These are phyloP conservation scores for Annulohypoxylon nitens DNA, from an alignment of 495 filamentous ascomycete species.

Conservation along the genomic window DNA sequence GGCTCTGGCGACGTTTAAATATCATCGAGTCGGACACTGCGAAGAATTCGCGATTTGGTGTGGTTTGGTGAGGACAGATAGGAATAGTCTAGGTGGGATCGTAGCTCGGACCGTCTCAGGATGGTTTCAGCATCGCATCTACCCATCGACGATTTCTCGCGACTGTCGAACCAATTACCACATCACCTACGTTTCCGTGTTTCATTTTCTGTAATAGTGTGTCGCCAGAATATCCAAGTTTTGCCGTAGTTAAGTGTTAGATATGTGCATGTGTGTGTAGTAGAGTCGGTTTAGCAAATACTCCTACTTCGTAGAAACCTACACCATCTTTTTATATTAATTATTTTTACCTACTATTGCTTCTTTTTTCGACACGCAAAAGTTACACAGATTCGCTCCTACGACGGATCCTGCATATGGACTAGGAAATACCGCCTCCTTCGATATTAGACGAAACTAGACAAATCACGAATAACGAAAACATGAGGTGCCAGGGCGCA, in stretches of 20 bases:
- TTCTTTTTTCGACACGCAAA: not conserved
- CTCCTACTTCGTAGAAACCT: not conserved
- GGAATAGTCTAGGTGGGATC: constrained; percentile 3
- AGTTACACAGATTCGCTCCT: not conserved
- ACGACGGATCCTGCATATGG: not conserved
- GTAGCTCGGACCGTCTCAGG: constrained; percentile 44
- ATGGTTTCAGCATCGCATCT: constrained; percentile 46
- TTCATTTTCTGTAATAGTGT: constrained; percentile 28
- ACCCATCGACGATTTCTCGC: not conserved
- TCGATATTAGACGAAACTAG: constrained; percentile 1
- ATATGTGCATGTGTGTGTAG: not conserved
- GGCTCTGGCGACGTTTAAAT: not conserved
- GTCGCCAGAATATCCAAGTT: constrained; percentile 9
- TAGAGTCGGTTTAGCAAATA: not conserved
- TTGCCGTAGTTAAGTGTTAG: not conserved
- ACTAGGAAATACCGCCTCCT: not conserved
- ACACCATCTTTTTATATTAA: not conserved
- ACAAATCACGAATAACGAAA: constrained; percentile 11
- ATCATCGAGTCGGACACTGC: not conserved
- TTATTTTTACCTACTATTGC: not conserved
- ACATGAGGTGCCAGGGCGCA: constrained; percentile 36
- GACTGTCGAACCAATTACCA: constrained; percentile 13
- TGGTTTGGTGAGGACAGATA: constrained; percentile 16
- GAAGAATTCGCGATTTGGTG: not conserved
- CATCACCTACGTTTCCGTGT: constrained; percentile 24